A percentile compares a stretch with the other conserved stretches of the same genome.
These are phyloP conservation scores for Cadophora luteo-olivacea DNA, from an alignment of 2,329 filamentous ascomycete species.

Conservation along the genomic window DNA sequence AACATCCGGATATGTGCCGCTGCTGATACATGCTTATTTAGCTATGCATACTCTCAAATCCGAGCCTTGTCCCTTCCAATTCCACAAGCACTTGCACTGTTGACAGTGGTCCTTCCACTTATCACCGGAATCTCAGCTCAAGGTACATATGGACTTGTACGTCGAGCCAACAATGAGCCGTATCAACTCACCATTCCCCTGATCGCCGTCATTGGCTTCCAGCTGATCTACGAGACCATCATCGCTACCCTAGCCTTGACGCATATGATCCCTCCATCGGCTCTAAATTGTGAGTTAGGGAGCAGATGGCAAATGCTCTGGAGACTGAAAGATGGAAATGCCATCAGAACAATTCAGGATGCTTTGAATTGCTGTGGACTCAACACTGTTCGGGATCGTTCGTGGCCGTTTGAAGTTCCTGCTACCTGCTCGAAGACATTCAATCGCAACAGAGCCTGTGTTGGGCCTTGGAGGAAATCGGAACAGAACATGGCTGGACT, in stretches of 20 bases:
- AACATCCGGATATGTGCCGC: neutral
- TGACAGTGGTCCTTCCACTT: constrained; percentile 42
- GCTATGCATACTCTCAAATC: constrained; percentile 43
- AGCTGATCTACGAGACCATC: constrained; percentile 44
- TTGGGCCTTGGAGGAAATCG: constrained; percentile 60
- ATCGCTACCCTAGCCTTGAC: constrained; percentile 43
- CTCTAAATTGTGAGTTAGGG: constrained; percentile 59
- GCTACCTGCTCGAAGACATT: constrained; percentile 33
- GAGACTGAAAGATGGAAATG: constrained; percentile 53
- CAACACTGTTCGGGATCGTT: constrained; percentile 60
- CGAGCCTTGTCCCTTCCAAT: constrained; percentile 41
- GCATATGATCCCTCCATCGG: constrained; percentile 39
- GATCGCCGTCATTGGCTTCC: constrained; percentile 42
- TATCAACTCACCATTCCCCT: constrained; percentile 40
- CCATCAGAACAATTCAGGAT: constrained; percentile 69
- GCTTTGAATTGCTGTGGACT: constrained; percentile 71
- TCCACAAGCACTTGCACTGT: constrained; percentile 39
- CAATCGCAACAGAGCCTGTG: constrained; percentile 50
- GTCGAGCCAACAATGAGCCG: constrained; percentile 35
- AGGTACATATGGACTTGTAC: constrained; percentile 33
- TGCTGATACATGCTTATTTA: constrained; percentile 25
- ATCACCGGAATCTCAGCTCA: constrained; percentile 41
- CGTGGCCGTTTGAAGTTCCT: constrained; percentile 63
- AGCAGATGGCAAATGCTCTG: constrained; percentile 63
- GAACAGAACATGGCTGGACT: constrained; percentile 60